phyloP scores from a whole-genome alignment of 176 grass and related monocot genomes.

The Paspalum notatum region DNA sequence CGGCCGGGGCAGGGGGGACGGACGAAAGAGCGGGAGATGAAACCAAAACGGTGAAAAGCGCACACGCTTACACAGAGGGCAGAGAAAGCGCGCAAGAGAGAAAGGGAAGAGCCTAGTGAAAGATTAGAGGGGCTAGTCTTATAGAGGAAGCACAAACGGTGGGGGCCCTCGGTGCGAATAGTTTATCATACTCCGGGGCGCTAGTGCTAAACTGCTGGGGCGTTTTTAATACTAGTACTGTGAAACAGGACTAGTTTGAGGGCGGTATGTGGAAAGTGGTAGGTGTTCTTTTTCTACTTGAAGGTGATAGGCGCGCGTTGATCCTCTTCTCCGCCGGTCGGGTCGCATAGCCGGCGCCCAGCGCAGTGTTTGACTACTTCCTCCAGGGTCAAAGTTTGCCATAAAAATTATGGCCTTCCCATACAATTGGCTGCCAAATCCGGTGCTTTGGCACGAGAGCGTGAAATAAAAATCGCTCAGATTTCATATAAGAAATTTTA shows the following conservation, averaged over 20 bases:
- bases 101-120: conserved; percentile 20
- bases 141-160: conserved; percentile 29
- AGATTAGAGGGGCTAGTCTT: conserved; percentile 39
- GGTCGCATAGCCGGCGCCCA: background rate
- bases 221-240: background rate
- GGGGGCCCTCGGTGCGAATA: background rate
- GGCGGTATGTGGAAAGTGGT: background rate
- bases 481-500: background rate
- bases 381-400: background rate
- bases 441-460: background rate
- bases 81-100: background rate
- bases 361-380: background rate
- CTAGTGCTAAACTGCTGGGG: background rate
- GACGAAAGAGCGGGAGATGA: conserved; percentile 65
- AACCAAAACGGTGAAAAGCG: conserved; percentile 43
- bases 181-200: background rate
- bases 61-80: conserved; percentile 11
- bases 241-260: background rate
- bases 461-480: background rate
- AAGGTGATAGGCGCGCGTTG: background rate
- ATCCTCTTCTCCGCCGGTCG: conserved; percentile 14
- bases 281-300: background rate
- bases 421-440: background rate
- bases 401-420: background rate
- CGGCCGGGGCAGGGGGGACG: background rate